These are phyloP conservation scores for Triticum turgidum DNA, from an alignment of 176 grass and related monocot species.

Conservation along the genomic window DNA sequence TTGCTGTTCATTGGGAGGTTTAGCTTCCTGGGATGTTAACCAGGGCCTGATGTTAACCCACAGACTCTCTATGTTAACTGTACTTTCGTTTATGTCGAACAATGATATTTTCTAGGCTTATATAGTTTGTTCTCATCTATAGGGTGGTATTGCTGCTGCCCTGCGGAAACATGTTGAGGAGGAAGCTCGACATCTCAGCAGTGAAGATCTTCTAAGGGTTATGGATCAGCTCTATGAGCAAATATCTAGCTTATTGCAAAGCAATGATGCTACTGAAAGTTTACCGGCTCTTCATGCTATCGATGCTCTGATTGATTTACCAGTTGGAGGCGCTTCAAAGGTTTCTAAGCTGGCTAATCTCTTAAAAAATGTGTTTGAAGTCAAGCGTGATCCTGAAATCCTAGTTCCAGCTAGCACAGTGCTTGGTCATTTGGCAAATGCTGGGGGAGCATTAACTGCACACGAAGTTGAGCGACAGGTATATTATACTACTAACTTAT, in stretches of 20 bases:
- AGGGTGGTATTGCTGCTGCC: constrained; percentile 72
- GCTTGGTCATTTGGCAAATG: constrained; percentile 83
- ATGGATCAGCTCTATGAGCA: constrained; percentile 92
- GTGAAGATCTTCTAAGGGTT: constrained; percentile 80
- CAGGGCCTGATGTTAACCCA: neutral
- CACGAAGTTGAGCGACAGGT: constrained; percentile 88
- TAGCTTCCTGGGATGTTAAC: constrained; percentile 6
- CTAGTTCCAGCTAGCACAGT: constrained; percentile 84
- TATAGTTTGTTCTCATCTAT: neutral
- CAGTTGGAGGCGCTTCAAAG: constrained; percentile 79
- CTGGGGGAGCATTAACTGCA: constrained; percentile 84
- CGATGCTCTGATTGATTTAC: constrained; percentile 79
- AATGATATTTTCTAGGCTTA: neutral
- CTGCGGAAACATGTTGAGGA: constrained; percentile 84
- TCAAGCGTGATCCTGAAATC: constrained; percentile 80
- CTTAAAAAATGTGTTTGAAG: constrained; percentile 73
- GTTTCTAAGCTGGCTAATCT: constrained; percentile 74
- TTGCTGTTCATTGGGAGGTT: neutral
- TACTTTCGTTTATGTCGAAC: neutral
- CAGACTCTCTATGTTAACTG: neutral
- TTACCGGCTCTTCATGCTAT: constrained; percentile 73
- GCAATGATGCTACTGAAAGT: constrained; percentile 61
- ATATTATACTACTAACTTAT: neutral
- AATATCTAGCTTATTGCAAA: constrained; percentile 67
- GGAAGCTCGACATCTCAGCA: constrained; percentile 67